Evolutionary conservation across 331 rosid genomes (phyloP), one percentile per base, ranked within the genome.

Genomic region (Saraca asoca): DNA sequence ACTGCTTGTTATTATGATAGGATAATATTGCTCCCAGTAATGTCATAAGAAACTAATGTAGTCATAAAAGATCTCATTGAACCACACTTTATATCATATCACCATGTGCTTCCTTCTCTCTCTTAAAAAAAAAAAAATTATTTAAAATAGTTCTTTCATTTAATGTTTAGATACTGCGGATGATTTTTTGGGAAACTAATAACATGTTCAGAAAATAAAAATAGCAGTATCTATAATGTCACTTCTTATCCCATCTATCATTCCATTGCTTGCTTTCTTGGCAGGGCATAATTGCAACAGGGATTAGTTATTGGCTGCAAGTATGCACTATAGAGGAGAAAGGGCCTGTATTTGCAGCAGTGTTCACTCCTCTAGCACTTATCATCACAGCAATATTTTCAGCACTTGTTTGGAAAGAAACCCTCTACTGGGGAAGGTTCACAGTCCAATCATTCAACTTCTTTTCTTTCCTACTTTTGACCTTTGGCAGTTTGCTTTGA

Each of bases 291-390:
- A 61, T 93, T 29, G 98, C 87, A 13, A 87, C 97, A 7, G 98
- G 83, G 19, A 81, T 90, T 37, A 82, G 96, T n/a, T 90, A 93
- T 58, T 93, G 98, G 98, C 72, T 93, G 3, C 98, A 89, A 93
- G 90, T 88, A 7, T 93, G 95, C 84, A 75, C 62, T 0, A 88
- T 93, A 66, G 95, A 93, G 83, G 80, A 68, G 31, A 87, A 81
- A 77, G 98, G 98, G 52, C 84, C 98, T 6, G 95, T 93, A 59
- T 93, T 93, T 75, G 87, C 90, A 7, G 83, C 98, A 42, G 70
- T 85, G 84, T 93, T 93, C 75, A 88, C 98, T 33, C 98, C 98
- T 38, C 70, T 93, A 1, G 85, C 97, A 9, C 87, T 93, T 0
- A 72, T 90, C 39, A 84, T 90, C 15, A 93, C 98, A 37, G 98